Evolutionary conservation across 169 alveolate species (phyloP).

Genomic region (Eimeria necatrix): DNA sequence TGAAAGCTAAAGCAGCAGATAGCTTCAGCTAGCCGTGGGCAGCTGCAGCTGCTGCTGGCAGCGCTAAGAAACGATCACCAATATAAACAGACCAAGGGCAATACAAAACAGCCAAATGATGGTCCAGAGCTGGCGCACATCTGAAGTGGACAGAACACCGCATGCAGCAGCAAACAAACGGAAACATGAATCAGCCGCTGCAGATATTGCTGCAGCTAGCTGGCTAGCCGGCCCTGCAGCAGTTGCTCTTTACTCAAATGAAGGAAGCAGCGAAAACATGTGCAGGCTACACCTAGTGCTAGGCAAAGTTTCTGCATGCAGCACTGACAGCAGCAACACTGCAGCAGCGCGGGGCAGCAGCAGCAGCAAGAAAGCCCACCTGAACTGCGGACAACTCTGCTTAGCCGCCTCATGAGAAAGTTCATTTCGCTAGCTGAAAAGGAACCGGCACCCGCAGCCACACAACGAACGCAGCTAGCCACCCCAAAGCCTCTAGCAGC

Average conservation of each 20-base stretch:
- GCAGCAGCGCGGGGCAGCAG: too few species aligned
- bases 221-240: too few species aligned
- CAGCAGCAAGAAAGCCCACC: conserved; percentile 69
- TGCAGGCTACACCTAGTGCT: too few species aligned
- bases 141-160: not conserved
- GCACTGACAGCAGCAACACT: too few species aligned
- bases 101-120: conserved; percentile 12
- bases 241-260: too few species aligned
- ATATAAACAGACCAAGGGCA: not conserved
- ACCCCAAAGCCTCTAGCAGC: not conserved
- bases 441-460: not conserved
- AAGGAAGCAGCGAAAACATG: too few species aligned
- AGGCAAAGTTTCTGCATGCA: too few species aligned
- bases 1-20: too few species aligned
- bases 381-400: conserved; percentile 81
- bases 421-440: conserved; percentile 85
- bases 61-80: not conserved
- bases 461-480: not conserved
- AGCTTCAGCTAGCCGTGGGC: too few species aligned
- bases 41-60: not conserved
- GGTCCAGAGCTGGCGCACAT: not conserved
- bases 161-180: too few species aligned
- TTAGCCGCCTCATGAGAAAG: conserved; percentile 83
- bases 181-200: too few species aligned
- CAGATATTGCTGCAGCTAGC: too few species aligned